Percentiles rank a stretch among this genome's conserved stretches.
phyloP scores from a whole-genome alignment of 2,329 filamentous ascomycete genomes.

The Bisporella sp. region DNA sequence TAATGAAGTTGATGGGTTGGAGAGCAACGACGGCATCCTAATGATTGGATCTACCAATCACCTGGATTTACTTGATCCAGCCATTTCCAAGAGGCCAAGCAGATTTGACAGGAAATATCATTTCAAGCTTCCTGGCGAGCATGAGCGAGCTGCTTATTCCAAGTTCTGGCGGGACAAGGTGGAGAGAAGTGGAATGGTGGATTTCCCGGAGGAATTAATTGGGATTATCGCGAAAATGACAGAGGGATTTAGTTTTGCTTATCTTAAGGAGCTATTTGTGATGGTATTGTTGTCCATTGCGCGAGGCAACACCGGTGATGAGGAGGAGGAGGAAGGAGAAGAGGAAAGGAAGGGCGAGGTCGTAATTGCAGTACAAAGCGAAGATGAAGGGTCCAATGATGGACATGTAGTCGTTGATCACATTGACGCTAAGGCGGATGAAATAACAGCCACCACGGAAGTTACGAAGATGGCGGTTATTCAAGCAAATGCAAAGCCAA shows the following conservation, averaged over 20 bases:
- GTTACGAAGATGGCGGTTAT: too few relatives aligned
- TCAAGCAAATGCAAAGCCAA: constrained; percentile 2
- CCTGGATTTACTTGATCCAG: constrained; percentile 58
- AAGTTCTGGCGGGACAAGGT: constrained; percentile 56
- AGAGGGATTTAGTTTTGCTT: constrained; percentile 59
- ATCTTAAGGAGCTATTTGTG: constrained; percentile 63
- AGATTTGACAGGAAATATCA: constrained; percentile 61
- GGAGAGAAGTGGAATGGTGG: constrained; percentile 44
- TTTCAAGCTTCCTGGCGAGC: constrained; percentile 49
- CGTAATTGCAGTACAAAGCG: not conserved
- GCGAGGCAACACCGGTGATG: constrained; percentile 25
- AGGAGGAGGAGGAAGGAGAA: constrained; percentile 37
- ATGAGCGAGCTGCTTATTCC: constrained; percentile 51
- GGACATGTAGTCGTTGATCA: too few relatives aligned
- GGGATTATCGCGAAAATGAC: constrained; percentile 52
- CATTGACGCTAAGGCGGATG: too few relatives aligned
- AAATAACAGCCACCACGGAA: too few relatives aligned
- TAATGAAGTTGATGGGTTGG: constrained; percentile 65
- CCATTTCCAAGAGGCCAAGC: constrained; percentile 57
- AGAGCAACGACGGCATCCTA: constrained; percentile 63
- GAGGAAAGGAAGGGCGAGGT: constrained; percentile 40
- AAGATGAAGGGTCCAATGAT: not conserved
- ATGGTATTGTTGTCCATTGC: constrained; percentile 52
- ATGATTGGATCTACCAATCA: constrained; percentile 62
- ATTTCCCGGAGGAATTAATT: constrained; percentile 53